A percentile compares a stretch with the other conserved stretches of the same genome.
Conservation (phyloP, 2,329 filamentous ascomycete species). For the Aspergillus latus region DNA sequence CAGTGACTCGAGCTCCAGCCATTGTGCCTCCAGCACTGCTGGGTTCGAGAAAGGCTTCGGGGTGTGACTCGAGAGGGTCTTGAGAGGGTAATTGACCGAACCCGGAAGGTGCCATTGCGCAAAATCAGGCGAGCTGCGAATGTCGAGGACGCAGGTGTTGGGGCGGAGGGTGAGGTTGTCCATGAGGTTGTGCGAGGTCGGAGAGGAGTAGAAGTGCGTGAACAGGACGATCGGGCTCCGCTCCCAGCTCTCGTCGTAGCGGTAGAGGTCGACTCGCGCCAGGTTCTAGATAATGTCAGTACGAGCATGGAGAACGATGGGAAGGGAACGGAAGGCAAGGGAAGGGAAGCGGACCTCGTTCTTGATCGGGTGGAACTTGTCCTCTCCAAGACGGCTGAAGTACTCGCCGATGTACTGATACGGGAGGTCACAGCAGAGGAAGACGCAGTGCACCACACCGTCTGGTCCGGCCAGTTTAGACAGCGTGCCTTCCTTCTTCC, state of each 20-base stretch:
- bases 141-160: conserved; percentile 45
- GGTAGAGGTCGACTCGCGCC: conserved; percentile 52
- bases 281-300: conserved; percentile 39
- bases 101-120: conserved; percentile 44
- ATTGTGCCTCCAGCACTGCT: conserved; percentile 46
- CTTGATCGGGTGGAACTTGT: conserved; percentile 52
- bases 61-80: conserved; percentile 31
- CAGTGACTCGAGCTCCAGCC: conserved; percentile 48
- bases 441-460: conserved; percentile 55
- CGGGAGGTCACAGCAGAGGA: conserved; percentile 63
- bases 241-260: conserved; percentile 59
- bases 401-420: conserved; percentile 64
- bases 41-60: conserved; percentile 51
- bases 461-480: conserved; percentile 46
- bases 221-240: conserved; percentile 43
- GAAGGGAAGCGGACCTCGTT: conserved; percentile 42
- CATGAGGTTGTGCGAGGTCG: conserved; percentile 23
- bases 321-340: not conserved
- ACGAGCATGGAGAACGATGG: not conserved
- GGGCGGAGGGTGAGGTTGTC: conserved; percentile 27
- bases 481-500: conserved; percentile 49
- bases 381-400: conserved; percentile 55
- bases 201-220: conserved; percentile 37
- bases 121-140: conserved; percentile 48
- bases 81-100: conserved; percentile 48